Conservation (phyloP, 176 grass and related monocot species). For the Eleusine coracana region DNA sequence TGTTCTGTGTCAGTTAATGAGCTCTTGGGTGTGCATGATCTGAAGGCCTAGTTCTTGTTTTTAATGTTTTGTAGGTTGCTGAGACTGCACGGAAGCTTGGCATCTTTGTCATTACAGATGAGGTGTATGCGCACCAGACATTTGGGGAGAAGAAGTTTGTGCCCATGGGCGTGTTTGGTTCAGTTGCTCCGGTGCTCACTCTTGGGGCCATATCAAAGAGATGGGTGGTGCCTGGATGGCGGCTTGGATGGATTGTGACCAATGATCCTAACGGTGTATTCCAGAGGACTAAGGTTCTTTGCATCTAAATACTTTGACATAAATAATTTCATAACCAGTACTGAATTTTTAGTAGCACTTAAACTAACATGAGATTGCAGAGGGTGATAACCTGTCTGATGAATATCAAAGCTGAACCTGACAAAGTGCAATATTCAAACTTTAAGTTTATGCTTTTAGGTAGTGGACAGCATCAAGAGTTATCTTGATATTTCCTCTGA, state of each 20-base stretch:
- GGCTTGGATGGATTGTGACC: constrained; percentile 80
- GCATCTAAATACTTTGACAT: neutral
- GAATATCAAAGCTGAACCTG: neutral
- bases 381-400: neutral
- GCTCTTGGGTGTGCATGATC: no score
- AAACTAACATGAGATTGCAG: neutral
- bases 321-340: neutral
- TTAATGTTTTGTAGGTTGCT: constrained; percentile 45
- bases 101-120: constrained; percentile 73
- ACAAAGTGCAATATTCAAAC: neutral
- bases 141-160: constrained; percentile 64
- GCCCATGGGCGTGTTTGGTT: constrained; percentile 66
- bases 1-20: neutral
- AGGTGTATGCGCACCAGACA: constrained; percentile 65
- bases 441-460: constrained; percentile 31
- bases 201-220: constrained; percentile 79
- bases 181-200: constrained; percentile 57
- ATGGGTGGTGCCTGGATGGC: constrained; percentile 82
- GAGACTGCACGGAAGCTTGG: constrained; percentile 64
- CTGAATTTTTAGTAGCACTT: neutral
- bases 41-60: neutral
- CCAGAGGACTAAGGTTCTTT: constrained; percentile 56
- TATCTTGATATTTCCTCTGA: constrained; percentile 66
- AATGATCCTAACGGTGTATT: constrained; percentile 63
- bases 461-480: constrained; percentile 58